Evolutionary conservation across 2,329 filamentous ascomycete genomes (phyloP).

Genomic region (Fusarium cyanostomum): DNA sequence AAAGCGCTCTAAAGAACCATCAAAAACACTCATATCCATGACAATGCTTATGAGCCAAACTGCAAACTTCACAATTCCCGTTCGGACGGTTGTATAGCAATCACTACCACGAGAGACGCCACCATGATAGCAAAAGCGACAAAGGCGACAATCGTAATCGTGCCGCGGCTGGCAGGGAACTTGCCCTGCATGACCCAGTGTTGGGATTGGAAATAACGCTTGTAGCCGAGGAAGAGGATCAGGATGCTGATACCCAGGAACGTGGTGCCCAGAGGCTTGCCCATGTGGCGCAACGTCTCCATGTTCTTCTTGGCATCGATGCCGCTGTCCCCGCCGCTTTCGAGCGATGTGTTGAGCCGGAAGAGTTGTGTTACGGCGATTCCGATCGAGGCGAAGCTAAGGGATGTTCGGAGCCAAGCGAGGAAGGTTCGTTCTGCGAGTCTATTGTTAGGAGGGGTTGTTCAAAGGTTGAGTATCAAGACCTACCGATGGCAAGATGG

Average conservation of each 20-base stretch:
- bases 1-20: neutral
- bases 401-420: slow-evolving; percentile 83
- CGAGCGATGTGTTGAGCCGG: slow-evolving; percentile 76
- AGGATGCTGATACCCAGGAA: slow-evolving; percentile 81
- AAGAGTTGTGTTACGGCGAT: slow-evolving; percentile 88
- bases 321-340: slow-evolving; percentile 43
- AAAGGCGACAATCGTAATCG: slow-evolving; percentile 73
- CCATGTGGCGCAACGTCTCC: slow-evolving; percentile 67
- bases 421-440: slow-evolving; percentile 80
- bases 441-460: slow-evolving; percentile 5
- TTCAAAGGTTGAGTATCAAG: neutral
- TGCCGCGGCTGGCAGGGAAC: slow-evolving; percentile 81
- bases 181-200: slow-evolving; percentile 83
- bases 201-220: slow-evolving; percentile 80
- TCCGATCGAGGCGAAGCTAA: slow-evolving; percentile 83
- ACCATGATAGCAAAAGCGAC: slow-evolving; percentile 72
- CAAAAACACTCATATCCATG: neutral
- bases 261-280: slow-evolving; percentile 78
- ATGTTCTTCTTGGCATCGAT: slow-evolving; percentile 47
- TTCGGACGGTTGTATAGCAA: slow-evolving; percentile 60
- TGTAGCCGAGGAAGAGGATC: slow-evolving; percentile 79
- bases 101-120: slow-evolving; percentile 66
- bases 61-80: slow-evolving; percentile 23
- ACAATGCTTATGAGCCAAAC: neutral
- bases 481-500: slow-evolving; percentile 78